Conservation (phyloP, 345 rosid genomes). For the Durio zibethinus region DNA sequence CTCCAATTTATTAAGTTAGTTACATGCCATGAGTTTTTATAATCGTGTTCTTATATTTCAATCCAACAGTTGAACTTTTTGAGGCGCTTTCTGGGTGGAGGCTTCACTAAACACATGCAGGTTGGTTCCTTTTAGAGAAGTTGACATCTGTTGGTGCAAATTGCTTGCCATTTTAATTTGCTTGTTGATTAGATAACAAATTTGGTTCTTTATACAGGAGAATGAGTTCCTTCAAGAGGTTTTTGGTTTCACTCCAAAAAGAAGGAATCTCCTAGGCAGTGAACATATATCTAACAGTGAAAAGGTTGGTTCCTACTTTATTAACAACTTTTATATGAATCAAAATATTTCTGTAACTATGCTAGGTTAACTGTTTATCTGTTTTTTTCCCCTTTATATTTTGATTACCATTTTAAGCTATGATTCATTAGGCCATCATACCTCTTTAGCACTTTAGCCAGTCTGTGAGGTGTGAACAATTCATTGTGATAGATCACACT, state of each 20-base stretch:
- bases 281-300: constrained; percentile 45
- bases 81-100: constrained; percentile 86
- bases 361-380: not conserved
- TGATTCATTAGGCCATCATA: not conserved
- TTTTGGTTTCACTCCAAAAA: constrained; percentile 70
- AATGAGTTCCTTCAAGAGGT: constrained; percentile 82
- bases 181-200: not conserved
- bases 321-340: not conserved
- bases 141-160: not conserved
- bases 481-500: not conserved
- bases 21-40: constrained; percentile 9
- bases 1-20: not conserved
- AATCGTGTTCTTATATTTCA: not conserved
- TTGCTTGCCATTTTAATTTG: not conserved
- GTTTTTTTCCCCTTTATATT: not conserved
- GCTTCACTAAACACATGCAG: constrained; percentile 94
- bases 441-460: not conserved
- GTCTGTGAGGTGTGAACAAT: not conserved
- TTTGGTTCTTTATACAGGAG: constrained; percentile 45
- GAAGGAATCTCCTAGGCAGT: constrained; percentile 33
- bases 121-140: constrained; percentile 35
- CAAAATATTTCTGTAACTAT: not conserved
- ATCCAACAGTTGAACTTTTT: constrained; percentile 64
- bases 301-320: constrained; percentile 46
- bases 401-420: not conserved